Base-by-base conservation (phyloP, 2,329 filamentous ascomycete genomes). In the Fusarium zealandicum region DNA sequence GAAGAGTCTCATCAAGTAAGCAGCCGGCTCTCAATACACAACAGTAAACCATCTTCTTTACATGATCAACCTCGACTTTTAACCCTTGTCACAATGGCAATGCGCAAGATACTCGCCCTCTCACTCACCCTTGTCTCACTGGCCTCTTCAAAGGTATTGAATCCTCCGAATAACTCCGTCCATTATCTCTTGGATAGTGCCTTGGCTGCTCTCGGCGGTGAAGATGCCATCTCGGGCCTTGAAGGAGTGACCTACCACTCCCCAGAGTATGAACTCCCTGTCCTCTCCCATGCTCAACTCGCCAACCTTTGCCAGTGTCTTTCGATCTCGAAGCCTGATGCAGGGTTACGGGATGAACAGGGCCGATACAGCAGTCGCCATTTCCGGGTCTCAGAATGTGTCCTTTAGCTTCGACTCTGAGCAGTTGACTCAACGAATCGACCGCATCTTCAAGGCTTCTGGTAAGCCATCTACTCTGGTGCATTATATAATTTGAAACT, bases 281-380 rank as follows among this genome's bases (percentile, higher is more conserved):
- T 14, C 25, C 10, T 3, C n/a, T 2, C 25, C 3, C n/a, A n/a
- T 9, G 7, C n/a, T 17, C 16, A 9, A 10, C 6, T n/a, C 17
- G 3, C 40, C 40, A 14, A 54, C 25, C 16, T 17, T 10, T 0
- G 1, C 1, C 6, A 63, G 60, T 13, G 31, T 48, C 9, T 63
- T 51, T 6, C 55, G 36, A 1, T 60, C 55, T 4, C 55, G 59
- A 0, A 57, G 48, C 4, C 52, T 57, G 2, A 63, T 63, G 52
- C 59, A 63, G 31, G 57, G 59, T 13, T 63, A 63, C 0, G 51
- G 48, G 4, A 33, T 57, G 12, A 33, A 33, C 3, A 33, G 32
- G 0, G 51, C 60, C 1, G 59, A 63, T 13, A 62, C 42, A 0
- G 18, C 33, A 1, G 38, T 56, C 3, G 42, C 59, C 4, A 40